Percentiles rank a stretch among this genome's conserved stretches.
Conservation (phyloP, 257 asterid genomes). For the Gardenia jasminoides region DNA sequence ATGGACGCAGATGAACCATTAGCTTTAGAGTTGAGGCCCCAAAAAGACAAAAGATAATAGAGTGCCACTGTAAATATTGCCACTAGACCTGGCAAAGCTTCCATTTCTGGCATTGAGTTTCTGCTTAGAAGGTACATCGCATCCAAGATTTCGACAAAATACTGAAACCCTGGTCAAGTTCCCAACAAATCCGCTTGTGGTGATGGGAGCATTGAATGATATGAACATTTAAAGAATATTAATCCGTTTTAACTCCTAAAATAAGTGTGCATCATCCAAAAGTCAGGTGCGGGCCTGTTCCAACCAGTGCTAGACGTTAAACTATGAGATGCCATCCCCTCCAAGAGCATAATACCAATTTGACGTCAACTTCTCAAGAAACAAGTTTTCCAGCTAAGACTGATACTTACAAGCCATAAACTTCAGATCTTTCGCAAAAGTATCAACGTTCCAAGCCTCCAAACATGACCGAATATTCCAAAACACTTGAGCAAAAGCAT, state of each 20-base stretch:
- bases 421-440: neutral
- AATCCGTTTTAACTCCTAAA: conserved; percentile 12
- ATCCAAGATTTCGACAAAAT: conserved; percentile 55
- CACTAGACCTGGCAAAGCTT: neutral
- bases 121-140: conserved; percentile 7
- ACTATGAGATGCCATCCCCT: too few relatives aligned
- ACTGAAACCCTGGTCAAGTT: conserved; percentile 47
- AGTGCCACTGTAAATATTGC: too few relatives aligned
- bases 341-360: neutral
- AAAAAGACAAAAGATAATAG: too few relatives aligned
- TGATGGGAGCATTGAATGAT: conserved; percentile 35
- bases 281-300: conserved; percentile 2
- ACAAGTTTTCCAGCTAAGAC: neutral
- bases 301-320: too few relatives aligned
- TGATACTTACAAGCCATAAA: neutral
- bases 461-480: neutral
- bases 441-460: neutral
- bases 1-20: too few relatives aligned
- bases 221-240: conserved; percentile 24
- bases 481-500: neutral
- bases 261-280: conserved; percentile 17
- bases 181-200: conserved; percentile 32
- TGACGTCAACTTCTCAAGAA: neutral
- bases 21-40: too few relatives aligned
- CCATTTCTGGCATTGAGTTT: neutral